Percentiles rank a stretch among this genome's conserved stretches.
Conservation (phyloP, 192 early-diverging fungal species). For the Entomortierella lignicola region DNA sequence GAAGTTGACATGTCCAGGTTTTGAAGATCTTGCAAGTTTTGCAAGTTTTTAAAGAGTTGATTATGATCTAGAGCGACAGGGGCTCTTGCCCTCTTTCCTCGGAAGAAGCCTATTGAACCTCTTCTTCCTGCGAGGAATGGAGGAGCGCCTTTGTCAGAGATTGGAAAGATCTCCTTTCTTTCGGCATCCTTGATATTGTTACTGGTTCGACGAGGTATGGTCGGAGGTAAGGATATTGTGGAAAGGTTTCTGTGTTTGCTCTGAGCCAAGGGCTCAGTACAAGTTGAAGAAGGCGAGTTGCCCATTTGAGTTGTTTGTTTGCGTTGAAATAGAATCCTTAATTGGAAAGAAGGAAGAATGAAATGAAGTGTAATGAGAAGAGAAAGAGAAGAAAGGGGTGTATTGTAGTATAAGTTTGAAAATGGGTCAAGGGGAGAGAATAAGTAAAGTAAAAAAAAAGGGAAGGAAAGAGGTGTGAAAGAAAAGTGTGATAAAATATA, state of each 20-base stretch:
- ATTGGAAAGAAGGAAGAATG: background rate
- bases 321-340: too few relatives aligned
- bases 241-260: constrained; percentile 50
- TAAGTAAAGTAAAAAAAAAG: too few relatives aligned
- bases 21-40: constrained; percentile 38
- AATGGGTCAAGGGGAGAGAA: too few relatives aligned
- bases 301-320: constrained; percentile 51
- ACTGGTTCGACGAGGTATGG: constrained; percentile 52
- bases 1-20: constrained; percentile 35
- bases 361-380: too few relatives aligned
- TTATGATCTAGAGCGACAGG: constrained; percentile 37
- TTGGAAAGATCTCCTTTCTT: constrained; percentile 54
- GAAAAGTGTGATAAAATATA: too few relatives aligned
- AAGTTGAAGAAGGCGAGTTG: constrained; percentile 54
- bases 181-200: constrained; percentile 51
- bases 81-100: constrained; percentile 36
- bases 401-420: too few relatives aligned
- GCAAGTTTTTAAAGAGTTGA: constrained; percentile 49
- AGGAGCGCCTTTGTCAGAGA: constrained; percentile 48
- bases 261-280: constrained; percentile 48
- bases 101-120: constrained; percentile 51
- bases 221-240: constrained; percentile 44
- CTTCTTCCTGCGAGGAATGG: constrained; percentile 18
- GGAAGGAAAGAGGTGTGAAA: too few relatives aligned
- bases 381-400: too few relatives aligned